These are phyloP conservation scores for Monosporascus sp. DNA, from an alignment of 2,329 filamentous ascomycete species.

Conservation along the genomic window DNA sequence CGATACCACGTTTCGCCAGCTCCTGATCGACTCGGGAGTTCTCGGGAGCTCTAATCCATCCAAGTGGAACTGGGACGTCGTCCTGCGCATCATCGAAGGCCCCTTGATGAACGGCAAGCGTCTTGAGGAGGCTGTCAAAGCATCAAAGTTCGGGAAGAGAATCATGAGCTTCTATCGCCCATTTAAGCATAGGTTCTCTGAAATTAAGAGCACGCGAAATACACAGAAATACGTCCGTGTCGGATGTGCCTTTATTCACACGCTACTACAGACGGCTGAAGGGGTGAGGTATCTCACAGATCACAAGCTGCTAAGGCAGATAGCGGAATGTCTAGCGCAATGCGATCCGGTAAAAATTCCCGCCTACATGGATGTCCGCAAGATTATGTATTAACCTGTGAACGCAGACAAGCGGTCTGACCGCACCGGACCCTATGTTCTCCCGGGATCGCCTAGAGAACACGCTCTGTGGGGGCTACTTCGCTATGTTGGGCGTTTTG, in stretches of 20 bases:
- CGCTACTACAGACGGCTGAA: constrained; percentile 78
- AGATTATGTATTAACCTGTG: constrained; percentile 12
- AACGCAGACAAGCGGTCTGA: constrained; percentile 60
- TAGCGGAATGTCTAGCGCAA: constrained; percentile 93
- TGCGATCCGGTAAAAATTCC: constrained; percentile 69
- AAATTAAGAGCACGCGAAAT: constrained; percentile 81
- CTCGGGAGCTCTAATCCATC: constrained; percentile 82
- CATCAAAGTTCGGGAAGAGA: constrained; percentile 92
- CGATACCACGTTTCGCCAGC: constrained; percentile 59
- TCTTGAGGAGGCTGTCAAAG: constrained; percentile 88
- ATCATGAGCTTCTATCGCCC: constrained; percentile 92
- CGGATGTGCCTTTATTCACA: constrained; percentile 83
- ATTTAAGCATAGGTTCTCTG: constrained; percentile 93
- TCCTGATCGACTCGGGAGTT: constrained; percentile 74
- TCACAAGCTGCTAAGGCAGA: constrained; percentile 87
- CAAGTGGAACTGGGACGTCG: constrained; percentile 98
- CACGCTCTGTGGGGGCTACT: constrained; percentile 88
- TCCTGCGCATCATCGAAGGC: constrained; percentile 86
- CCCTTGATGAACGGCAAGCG: constrained; percentile 87
- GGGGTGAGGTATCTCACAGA: constrained; percentile 81
- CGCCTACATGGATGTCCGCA: not conserved
- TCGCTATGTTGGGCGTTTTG: constrained; percentile 82
- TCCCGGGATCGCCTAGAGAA: constrained; percentile 78
- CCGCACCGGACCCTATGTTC: constrained; percentile 83
- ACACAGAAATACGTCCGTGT: constrained; percentile 92